Percentiles rank a stretch among this genome's conserved stretches.
Conservation (phyloP, 257 asterid species). For the Solanum neorickii region DNA sequence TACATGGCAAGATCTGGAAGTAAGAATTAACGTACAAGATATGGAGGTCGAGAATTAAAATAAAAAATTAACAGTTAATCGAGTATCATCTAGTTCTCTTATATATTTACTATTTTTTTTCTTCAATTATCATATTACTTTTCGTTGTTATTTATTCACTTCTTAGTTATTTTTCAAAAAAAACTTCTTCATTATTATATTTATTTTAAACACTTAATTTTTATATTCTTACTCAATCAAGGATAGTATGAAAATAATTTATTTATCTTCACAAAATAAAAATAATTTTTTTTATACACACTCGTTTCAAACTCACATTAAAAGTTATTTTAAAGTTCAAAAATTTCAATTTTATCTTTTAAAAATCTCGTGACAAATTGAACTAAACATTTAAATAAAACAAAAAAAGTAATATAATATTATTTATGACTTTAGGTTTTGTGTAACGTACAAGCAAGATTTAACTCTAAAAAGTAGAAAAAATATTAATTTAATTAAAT, state of each 20-base stretch:
- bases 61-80: too few relatives aligned
- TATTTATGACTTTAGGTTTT: not conserved
- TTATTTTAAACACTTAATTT: not conserved
- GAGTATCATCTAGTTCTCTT: not conserved
- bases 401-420: not conserved
- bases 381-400: not conserved
- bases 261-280: not conserved
- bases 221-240: not conserved
- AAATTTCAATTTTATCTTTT: fast-evolving
- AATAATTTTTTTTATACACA: not conserved
- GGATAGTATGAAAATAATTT: fast-evolving
- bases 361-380: fast-evolving
- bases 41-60: too few relatives aligned
- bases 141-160: not conserved
- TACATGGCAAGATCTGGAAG: not conserved
- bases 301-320: not conserved
- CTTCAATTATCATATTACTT: not conserved
- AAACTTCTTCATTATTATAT: not conserved
- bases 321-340: not conserved
- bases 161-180: not conserved
- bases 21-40: not conserved
- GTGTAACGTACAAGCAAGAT: not conserved
- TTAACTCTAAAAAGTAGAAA: not conserved
- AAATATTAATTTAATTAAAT: not conserved
- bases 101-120: not conserved